Evolutionary conservation across 1,139 yeast species (phyloP), one percentile per base, ranked within the genome.

Genomic region (Nakaseomyces nivariensis): DNA sequence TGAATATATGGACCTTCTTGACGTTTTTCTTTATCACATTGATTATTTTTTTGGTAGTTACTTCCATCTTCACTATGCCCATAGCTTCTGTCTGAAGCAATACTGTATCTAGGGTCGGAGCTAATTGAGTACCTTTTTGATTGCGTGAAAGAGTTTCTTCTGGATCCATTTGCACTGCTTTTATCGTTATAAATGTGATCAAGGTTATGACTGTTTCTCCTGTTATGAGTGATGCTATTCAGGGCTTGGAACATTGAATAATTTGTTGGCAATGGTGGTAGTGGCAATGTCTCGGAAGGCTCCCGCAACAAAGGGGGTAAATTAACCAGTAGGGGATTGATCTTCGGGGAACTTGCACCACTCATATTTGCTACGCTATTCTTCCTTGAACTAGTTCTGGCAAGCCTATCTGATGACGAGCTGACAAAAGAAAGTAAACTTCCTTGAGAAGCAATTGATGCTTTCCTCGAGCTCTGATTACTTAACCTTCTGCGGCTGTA

Each of bases 221-320:
- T 50, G 38, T 48, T 44, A 11, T 43, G 32, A 25, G 47, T 25
- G 26, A 32, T 29, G n/a, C 34, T 41, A n/a, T 29, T 41, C 11
- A 41, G 25, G 4, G 44, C 44, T 13, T 41, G 44, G n/a, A 13
- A 27, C 44, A 41, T 27, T 4, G 44, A 41, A 13, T 27, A 13
- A 29, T 41, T 41, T 24, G 44, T 7, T 8, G 44, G 44, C 11
- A 41, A 22, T 24, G 46, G 46, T 7, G 46, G 46, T 22, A 51
- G 48, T 5, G 62, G 62, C 25, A 58, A 43, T 6, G 62, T 52
- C 9, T 58, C 62, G 8, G 43, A 51, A 22, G 63, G 63, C 24
- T 46, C 49, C 46, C 51, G 46, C 54, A 72, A 78, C 0, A 82
- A 77, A 1, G 86, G 86, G 4, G 81, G 64, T 40, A 72, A 49